phyloP scores from a whole-genome alignment of 2,329 filamentous ascomycete genomes.

The Pseudogymnoascus sp. region DNA sequence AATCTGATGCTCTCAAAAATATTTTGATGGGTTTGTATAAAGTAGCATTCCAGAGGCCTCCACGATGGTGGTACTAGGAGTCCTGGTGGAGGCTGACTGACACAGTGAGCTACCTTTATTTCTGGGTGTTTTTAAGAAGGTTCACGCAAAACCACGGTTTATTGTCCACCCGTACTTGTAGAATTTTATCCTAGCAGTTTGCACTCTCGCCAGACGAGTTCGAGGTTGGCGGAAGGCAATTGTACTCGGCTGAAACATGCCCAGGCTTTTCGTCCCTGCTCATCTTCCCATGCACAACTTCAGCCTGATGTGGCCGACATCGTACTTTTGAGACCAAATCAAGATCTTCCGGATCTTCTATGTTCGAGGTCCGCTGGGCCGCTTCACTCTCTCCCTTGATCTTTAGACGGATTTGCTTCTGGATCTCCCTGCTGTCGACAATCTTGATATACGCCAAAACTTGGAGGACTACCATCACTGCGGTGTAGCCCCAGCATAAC shows the following conservation, averaged over 20 bases:
- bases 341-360: not conserved
- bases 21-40: not conserved
- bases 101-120: not conserved
- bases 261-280: not conserved
- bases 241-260: not conserved
- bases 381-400: constrained; percentile 17
- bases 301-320: not conserved
- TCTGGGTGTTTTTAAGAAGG: not conserved
- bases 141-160: not conserved
- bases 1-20: not conserved
- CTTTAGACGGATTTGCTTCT: constrained; percentile 18
- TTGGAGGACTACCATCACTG: constrained; percentile 33
- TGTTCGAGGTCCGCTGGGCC: constrained; percentile 11
- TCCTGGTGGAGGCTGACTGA: not conserved
- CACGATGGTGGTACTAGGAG: not conserved
- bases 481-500: constrained; percentile 34
- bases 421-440: constrained; percentile 22
- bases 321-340: constrained; percentile 2
- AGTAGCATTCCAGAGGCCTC: not conserved
- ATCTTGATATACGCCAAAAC: constrained; percentile 30
- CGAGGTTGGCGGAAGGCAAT: not conserved
- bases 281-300: not conserved
- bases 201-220: not conserved
- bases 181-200: not conserved
- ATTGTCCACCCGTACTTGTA: not conserved